Conservation (phyloP, 2,329 filamentous ascomycete species). For the Penicillium sp. region DNA sequence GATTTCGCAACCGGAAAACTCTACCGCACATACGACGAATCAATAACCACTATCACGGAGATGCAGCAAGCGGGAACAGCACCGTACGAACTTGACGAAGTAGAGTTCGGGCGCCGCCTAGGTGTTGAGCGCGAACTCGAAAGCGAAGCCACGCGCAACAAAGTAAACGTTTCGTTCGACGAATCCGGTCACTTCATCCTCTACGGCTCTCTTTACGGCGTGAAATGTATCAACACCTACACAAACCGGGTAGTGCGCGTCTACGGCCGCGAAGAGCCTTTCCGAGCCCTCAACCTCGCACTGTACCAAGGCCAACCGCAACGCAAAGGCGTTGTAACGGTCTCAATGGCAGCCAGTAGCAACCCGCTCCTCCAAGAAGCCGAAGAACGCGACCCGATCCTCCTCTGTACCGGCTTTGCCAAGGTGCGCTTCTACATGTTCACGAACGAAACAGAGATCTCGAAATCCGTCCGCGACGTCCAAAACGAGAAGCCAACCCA, state of each 20-base stretch:
- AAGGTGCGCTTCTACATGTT: constrained; percentile 98
- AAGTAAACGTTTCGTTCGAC: constrained; percentile 88
- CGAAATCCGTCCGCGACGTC: constrained; percentile 81
- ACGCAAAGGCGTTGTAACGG: constrained; percentile 88
- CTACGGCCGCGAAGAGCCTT: constrained; percentile 85
- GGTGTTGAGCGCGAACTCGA: constrained; percentile 86
- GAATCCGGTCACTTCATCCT: constrained; percentile 94
- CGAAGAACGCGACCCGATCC: constrained; percentile 83
- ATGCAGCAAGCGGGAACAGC: constrained; percentile 95
- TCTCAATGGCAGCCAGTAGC: constrained; percentile 93
- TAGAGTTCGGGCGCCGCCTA: constrained; percentile 87
- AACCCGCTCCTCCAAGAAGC: constrained; percentile 93
- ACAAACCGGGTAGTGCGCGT: constrained; percentile 90
- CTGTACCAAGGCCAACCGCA: constrained; percentile 95
- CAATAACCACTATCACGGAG: constrained; percentile 79
- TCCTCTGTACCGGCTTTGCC: constrained; percentile 77
- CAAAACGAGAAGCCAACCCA: constrained; percentile 89
- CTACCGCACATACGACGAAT: constrained; percentile 92
- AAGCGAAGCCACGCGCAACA: constrained; percentile 63
- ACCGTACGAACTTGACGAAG: constrained; percentile 75
- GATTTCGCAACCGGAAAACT: constrained; percentile 88
- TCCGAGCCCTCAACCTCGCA: constrained; percentile 77
- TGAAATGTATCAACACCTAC: constrained; percentile 94
- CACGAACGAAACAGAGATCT: constrained; percentile 81
- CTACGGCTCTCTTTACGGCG: constrained; percentile 86